Base-by-base conservation (phyloP, 441 rosid species). In the Bruguiera hainesii region DNA sequence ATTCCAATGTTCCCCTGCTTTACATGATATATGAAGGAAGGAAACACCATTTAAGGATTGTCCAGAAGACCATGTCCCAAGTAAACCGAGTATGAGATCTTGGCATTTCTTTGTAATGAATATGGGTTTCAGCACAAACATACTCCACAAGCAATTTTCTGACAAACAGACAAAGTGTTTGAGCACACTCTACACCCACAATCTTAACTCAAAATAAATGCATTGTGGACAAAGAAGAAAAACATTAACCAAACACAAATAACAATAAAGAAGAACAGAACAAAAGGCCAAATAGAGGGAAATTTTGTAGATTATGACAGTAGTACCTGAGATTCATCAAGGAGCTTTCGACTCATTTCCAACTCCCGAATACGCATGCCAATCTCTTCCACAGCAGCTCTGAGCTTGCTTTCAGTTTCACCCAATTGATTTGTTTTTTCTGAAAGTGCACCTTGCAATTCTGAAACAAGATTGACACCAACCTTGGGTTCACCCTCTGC, bases 291-390 rank as follows among this genome's bases (percentile, higher is more conserved):
- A 30, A 60, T 11, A 52, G 15, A 46, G 4, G 28, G 26, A 26
- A 61, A 68, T 26, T 1, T 4, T 6, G 11, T 23, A 16, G 66
- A 59, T 65, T 52, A 64, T 26, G 18, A 10, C 16, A 52, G 31
- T 59, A 61, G 21, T 78, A 96, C 99, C 98, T 93, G 97, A 73
- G 97, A 96, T 87, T 96, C 99, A 77, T 93, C 88, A 16, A 88
- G 97, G 63, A 93, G 97, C 82, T 90, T 90, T 82, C 64, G 86
- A 77, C 81, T 88, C 60, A 64, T 77, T 74, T 96, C 98, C 75
- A 96, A 72, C 65, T 96, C 97, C 81, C 80, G 82, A 63, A 83
- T 75, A 48, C 93, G 87, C 80, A 77, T 37, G 35, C 70, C 80
- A 73, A 86, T 88, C 80, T 93, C 94, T 78, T 88, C 91, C 78